Base-by-base conservation (phyloP, 2,329 filamentous ascomycete genomes). In the Dothideomycetes sp. region DNA sequence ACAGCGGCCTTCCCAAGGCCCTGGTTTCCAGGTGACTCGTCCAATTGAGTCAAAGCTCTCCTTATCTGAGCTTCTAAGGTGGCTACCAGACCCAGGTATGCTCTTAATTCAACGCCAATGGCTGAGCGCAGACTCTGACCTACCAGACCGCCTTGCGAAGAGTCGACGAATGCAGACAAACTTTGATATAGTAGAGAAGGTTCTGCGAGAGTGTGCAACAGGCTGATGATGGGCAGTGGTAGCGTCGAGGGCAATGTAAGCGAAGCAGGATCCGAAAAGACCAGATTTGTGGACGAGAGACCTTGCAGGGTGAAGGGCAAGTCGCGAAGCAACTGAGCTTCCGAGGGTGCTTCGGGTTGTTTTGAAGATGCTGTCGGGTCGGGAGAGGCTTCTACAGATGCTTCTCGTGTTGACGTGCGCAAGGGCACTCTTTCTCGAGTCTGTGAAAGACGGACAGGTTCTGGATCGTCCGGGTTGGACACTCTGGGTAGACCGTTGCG, bases 231-330 rank as follows among this genome's bases (percentile, higher is more conserved):
- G 2, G 91, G 89, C 5, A 88, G 69, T 1, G 91, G 87, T 5
- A 98, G 70, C 1, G 80, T 84, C 0, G 78, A 54, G 0, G 91
- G 93, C 18, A 98, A 67, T 53, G 78, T 84, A 38, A 96, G 65
- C 2, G 74, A 76, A 16, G 78, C 76, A 17, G 77, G 70, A 11
- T 78, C 76, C 8, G 74, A 65, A 49, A 96, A 96, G 1, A 80
- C 74, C 27, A 96, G 67, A 48, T 88, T 85, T 1, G 82, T 82
- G 0, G 89, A 94, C 2, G 87, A 93, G 2, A 96, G 69, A 0
- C 91, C 91, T 62, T 96, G 91, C 0, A 96, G 69, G 1, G 88
- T 95, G 56, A 91, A 96, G 0, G 91, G 88, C 3, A 96, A 68
- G 56, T 96, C 89, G 18, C 70, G 62, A 25, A 74, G 56, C 11